Base-by-base conservation (phyloP, 2,329 filamentous ascomycete species). In the Conoideocrella luteorostrata region DNA sequence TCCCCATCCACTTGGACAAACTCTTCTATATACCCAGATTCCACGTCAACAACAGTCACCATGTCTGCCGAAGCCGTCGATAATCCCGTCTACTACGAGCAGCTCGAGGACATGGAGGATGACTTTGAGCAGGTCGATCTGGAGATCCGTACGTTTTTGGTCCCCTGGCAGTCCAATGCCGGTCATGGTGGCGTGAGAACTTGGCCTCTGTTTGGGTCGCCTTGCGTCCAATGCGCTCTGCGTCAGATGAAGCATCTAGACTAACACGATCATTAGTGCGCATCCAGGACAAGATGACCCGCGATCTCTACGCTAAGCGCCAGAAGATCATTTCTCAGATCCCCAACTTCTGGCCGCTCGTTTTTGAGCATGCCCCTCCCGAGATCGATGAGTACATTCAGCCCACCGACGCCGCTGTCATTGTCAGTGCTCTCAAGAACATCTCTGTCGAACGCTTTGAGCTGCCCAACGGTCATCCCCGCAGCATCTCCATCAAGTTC, bases 341-440 rank as follows among this genome's bases (percentile, higher is more conserved):
- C 59, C 78, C 81, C 55, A 81, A 87, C 70, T 98, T 97, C 79
- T 97, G 93, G 93, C 75, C 87, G n/a, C 78, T 94, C 46, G 90
- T 96, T 45, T 77, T 97, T 62, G 87, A 95, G 71, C 84, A 89
- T 68, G 82, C 86, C 3, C 89, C 90, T 2, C 75, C 78, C 37
- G 88, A 95, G 50, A 78, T 98, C 55, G 89, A 95, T 68, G 83
- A 88, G 66, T 89, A 84, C 73, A 85, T 97, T 61, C 83, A 88
- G 61, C 85, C 88, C 34, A 77, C 78, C 39, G 91, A 97, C 70
- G 81, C 83, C 12, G 75, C 77, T 7, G 69, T 93, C 49, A 77
- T 97, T 47, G 76, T 83, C 50, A 74, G 78, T 32, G 72, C 75
- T 43, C 80, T 97, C 45, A 75, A 72, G 47, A 74, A 74, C 52